phyloP scores from a whole-genome alignment of 768 basidiomycete genomes.

The Russula sp. region DNA sequence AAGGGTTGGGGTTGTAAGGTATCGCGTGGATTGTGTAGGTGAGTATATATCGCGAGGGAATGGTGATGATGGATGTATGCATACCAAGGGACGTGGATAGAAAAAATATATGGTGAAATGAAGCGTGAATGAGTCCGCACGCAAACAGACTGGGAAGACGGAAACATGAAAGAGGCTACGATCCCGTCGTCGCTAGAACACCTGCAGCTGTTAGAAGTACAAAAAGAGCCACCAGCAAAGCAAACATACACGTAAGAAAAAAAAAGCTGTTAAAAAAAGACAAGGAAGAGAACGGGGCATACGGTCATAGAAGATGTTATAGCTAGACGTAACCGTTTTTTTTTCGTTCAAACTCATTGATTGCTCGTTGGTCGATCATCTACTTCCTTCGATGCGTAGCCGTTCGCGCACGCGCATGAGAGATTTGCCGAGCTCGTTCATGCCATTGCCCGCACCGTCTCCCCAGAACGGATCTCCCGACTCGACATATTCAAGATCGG shows the following conservation, averaged over 20 bases:
- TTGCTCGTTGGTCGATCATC: neutral
- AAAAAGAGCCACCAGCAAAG: neutral
- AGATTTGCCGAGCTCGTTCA: slow-evolving; percentile 62
- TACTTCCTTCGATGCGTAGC: slow-evolving; percentile 37
- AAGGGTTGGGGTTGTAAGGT: too few species aligned
- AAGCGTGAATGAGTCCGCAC: neutral
- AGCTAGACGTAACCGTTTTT: too few species aligned
- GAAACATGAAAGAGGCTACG: neutral
- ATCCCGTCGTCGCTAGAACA: slow-evolving; percentile 13
- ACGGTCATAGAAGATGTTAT: too few species aligned
- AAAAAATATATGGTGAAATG: slow-evolving; percentile 12
- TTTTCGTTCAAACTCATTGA: too few species aligned
- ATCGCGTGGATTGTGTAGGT: too few species aligned
- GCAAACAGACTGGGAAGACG: neutral
- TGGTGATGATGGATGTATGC: too few species aligned
- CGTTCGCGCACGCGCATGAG: slow-evolving; percentile 55
- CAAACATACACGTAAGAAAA: neutral
- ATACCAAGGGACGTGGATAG: too few species aligned
- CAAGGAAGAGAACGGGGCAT: too few species aligned
- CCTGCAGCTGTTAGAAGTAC: slow-evolving; percentile 11
- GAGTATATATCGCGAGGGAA: too few species aligned
- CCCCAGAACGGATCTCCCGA: slow-evolving; percentile 66
- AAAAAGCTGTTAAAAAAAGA: too few species aligned
- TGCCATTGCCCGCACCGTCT: slow-evolving; percentile 51
- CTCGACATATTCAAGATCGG: slow-evolving; percentile 49